These are phyloP conservation scores for Tetrapisispora nanseiensis DNA, from an alignment of 805 yeast genomes.

Conservation along the genomic window DNA sequence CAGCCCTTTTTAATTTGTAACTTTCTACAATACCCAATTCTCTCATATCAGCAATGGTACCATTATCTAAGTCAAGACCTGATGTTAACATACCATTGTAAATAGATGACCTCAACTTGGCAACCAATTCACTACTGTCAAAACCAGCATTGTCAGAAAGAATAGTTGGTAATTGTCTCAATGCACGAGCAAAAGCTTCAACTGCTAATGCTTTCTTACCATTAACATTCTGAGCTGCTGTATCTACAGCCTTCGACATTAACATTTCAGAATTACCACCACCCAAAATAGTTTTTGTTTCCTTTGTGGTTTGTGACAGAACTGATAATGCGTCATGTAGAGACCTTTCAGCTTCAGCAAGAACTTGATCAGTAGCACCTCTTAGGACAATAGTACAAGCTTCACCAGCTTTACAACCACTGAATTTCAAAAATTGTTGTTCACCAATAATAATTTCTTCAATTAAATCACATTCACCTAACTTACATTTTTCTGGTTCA, in stretches of 20 bases:
- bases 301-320: conserved; percentile 85
- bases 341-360: conserved; percentile 95
- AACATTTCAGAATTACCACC: conserved; percentile 95
- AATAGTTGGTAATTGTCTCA: conserved; percentile 90
- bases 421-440: conserved; percentile 77
- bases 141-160: conserved; percentile 96
- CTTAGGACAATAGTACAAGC: conserved; percentile 94
- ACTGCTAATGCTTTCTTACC: conserved; percentile 93
- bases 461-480: conserved; percentile 81
- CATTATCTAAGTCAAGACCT: conserved; percentile 81
- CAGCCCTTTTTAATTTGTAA: conserved; percentile 84
- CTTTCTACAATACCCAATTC: conserved; percentile 89
- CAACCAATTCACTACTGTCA: conserved; percentile 84
- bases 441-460: conserved; percentile 94
- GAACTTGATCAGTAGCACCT: conserved; percentile 94
- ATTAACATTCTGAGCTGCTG: conserved; percentile 78
- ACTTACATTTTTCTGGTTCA: conserved; percentile 71
- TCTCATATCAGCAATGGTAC: conserved; percentile 87
- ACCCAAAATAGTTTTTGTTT: conserved; percentile 84
- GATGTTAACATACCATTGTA: conserved; percentile 88
- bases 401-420: conserved; percentile 92
- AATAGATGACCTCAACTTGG: conserved; percentile 73
- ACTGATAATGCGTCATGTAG: conserved; percentile 95
- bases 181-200: conserved; percentile 87
- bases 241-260: conserved; percentile 95